Percentiles rank a stretch among this genome's conserved stretches.
phyloP scores from a whole-genome alignment of 805 yeast genomes.

The Yarrowia hollandica region DNA sequence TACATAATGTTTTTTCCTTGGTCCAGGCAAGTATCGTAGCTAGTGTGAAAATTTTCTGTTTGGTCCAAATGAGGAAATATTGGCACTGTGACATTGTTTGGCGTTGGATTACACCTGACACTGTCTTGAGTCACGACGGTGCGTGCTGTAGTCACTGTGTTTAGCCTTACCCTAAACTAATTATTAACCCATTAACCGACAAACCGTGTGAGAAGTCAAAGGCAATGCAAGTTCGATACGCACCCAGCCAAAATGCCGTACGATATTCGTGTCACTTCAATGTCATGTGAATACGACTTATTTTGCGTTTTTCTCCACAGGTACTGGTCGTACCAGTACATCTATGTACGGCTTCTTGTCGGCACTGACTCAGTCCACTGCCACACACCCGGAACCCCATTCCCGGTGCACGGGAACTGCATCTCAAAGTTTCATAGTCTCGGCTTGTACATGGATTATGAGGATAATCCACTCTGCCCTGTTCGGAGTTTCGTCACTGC shows the following conservation, averaged over 20 bases:
- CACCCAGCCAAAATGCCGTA: no score
- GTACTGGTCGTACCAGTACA: no score
- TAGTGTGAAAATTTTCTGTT: background rate
- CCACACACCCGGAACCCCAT: background rate
- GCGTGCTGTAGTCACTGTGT: background rate
- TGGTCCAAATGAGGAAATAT: background rate
- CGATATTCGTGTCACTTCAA: no score
- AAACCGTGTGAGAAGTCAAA: no score
- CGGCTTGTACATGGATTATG: no score
- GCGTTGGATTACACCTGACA: background rate
- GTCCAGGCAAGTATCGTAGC: no score
- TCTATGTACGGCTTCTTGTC: no score
- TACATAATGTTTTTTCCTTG: no score
- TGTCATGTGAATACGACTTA: background rate
- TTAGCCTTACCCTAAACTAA: background rate
- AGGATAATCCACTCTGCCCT: no score
- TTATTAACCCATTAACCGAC: no score
- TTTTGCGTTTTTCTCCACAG: no score
- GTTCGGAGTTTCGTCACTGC: background rate
- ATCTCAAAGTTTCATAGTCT: background rate
- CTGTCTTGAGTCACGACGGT: background rate
- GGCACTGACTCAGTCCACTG: background rate
- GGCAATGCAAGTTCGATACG: no score
- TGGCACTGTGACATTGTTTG: background rate
- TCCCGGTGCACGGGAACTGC: slow-evolving; percentile 1